phyloP scores from a whole-genome alignment of 768 basidiomycete species.

The Pleurotus tuoliensis region DNA sequence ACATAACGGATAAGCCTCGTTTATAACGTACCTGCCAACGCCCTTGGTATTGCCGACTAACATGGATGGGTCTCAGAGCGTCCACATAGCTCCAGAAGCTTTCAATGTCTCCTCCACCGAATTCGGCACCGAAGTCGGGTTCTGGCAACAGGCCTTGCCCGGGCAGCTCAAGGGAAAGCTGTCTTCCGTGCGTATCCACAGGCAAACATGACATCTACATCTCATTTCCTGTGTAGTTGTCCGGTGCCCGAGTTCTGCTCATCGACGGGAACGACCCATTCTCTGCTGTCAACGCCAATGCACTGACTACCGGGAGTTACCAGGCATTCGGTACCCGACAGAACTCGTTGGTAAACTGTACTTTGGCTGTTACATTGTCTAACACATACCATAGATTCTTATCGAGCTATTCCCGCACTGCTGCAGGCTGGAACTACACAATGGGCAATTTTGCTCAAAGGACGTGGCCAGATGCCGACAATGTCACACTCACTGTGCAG shows the following conservation, averaged over 20 bases:
- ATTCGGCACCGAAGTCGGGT: conserved; percentile 45
- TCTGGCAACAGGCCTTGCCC: conserved; percentile 53
- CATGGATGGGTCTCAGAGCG: conserved; percentile 36
- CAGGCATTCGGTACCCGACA: conserved; percentile 50
- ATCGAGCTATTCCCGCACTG: conserved; percentile 35
- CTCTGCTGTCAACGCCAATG: conserved; percentile 48
- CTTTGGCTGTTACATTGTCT: not conserved
- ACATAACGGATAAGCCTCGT: conserved; percentile 27
- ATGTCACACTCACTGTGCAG: conserved; percentile 43
- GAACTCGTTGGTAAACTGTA: conserved; percentile 33
- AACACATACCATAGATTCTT: conserved; percentile 33
- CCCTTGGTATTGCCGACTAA: conserved; percentile 47
- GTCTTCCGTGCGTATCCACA: conserved; percentile 27
- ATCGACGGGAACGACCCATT: conserved; percentile 34
- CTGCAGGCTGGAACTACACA: conserved; percentile 33
- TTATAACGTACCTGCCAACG: conserved; percentile 44
- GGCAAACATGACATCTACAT: no score
- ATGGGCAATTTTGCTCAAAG: conserved; percentile 56
- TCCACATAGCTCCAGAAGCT: conserved; percentile 53
- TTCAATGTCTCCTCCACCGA: conserved; percentile 47
- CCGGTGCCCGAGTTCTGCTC: not conserved
- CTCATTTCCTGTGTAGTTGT: not conserved
- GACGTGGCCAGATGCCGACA: conserved; percentile 46
- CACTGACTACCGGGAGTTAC: conserved; percentile 47
- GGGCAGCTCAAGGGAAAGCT: conserved; percentile 43